Evolutionary conservation across 257 asterid species (phyloP).

Genomic region (Osmanthus fragrans): DNA sequence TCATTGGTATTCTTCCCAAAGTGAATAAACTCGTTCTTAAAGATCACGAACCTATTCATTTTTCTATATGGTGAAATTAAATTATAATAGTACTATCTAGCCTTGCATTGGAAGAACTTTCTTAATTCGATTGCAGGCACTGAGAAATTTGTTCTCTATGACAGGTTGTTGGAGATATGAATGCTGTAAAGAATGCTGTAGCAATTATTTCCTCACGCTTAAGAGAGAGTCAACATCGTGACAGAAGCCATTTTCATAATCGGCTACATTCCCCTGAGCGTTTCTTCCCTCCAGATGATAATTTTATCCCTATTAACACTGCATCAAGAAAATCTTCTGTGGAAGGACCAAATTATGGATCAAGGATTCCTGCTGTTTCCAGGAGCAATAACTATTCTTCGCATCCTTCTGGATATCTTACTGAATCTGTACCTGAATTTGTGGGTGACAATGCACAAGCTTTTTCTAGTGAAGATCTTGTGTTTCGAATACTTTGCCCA

Average conservation of each 20-base stretch:
- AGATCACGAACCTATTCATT: constrained; percentile 15
- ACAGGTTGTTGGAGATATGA: constrained; percentile 83
- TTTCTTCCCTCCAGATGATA: constrained; percentile 63
- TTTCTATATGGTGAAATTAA: background rate
- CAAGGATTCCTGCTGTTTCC: constrained; percentile 60
- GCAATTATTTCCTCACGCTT: constrained; percentile 76
- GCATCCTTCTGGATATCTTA: constrained; percentile 55
- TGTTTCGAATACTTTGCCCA: constrained; percentile 93
- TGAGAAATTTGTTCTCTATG: constrained; percentile 16
- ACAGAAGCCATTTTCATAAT: constrained; percentile 63
- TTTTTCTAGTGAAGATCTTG: constrained; percentile 62
- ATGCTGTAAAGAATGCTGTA: constrained; percentile 79
- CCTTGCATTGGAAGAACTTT: background rate
- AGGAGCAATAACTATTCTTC: constrained; percentile 57
- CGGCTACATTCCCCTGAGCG: constrained; percentile 76
- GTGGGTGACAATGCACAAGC: constrained; percentile 51
- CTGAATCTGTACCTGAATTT: constrained; percentile 52
- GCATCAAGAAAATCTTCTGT: constrained; percentile 46
- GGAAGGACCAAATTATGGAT: constrained; percentile 66
- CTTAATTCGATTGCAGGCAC: background rate
- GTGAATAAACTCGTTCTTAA: constrained; percentile 4
- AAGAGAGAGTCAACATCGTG: constrained; percentile 98
- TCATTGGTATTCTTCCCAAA: background rate
- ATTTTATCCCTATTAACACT: constrained; percentile 45
- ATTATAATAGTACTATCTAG: background rate